These are phyloP conservation scores for Candida lessepsii DNA, from an alignment of 805 yeast genomes.

Conservation along the genomic window DNA sequence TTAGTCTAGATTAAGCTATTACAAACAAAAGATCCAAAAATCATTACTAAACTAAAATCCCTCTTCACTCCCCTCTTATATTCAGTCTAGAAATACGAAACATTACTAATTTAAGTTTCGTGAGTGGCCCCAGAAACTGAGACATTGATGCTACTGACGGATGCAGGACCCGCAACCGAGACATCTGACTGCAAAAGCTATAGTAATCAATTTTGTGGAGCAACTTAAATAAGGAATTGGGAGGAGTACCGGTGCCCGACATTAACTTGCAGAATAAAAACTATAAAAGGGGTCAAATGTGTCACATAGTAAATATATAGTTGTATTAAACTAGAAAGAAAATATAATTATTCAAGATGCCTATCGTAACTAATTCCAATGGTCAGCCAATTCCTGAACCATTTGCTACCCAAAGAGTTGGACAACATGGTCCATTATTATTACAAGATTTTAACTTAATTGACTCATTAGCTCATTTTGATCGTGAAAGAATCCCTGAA, in stretches of 20 bases:
- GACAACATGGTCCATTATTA: slow-evolving; percentile 76
- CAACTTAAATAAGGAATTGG: neutral
- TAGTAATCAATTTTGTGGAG: slow-evolving; percentile 6
- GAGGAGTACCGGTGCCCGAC: neutral
- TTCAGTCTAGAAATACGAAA: neutral
- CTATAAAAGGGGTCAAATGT: slow-evolving; percentile 1
- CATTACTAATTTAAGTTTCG: neutral
- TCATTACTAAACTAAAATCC: neutral
- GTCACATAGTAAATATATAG: neutral
- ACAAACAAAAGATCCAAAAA: no score
- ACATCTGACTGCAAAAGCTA: slow-evolving; percentile 4
- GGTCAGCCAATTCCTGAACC: slow-evolving; percentile 76
- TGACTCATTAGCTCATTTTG: slow-evolving; percentile 83
- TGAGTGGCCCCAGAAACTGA: slow-evolving; percentile 5
- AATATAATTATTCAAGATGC: slow-evolving; percentile 28
- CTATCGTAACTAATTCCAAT: slow-evolving; percentile 66
- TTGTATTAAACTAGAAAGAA: no score
- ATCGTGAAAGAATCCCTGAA: slow-evolving; percentile 88
- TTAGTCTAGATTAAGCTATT: no score
- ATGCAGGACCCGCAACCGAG: neutral
- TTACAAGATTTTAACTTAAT: slow-evolving; percentile 79
- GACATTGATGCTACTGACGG: neutral
- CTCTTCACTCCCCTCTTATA: neutral
- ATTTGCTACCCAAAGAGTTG: slow-evolving; percentile 72
- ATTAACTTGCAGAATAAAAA: neutral